Evolutionary conservation across 441 rosid species (phyloP), one percentile per base, ranked within the genome.

Genomic region (Erodium trifolium): DNA sequence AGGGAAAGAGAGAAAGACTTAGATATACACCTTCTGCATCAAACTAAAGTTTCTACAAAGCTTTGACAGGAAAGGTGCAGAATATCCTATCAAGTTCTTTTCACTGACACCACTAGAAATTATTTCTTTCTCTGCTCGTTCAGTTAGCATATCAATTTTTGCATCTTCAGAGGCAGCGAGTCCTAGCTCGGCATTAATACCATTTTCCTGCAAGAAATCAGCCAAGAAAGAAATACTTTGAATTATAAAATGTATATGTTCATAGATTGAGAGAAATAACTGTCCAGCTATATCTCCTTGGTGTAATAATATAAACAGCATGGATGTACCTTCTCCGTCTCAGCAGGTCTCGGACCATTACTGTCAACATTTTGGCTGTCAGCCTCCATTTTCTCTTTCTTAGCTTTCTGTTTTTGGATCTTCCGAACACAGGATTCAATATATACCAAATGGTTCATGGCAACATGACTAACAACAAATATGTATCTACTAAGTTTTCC

Each of bases 141-240:
- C 99, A 63, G 91, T 86, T 11, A 92, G 89, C 18, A 87, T 73
- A 81, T 95, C 99, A 73, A 95, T 88, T 62, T 81, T 68, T 62
- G 93, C 96, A 78, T 92, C 99, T 79, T 89, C 95, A 17, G 99
- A 92, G 79, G 97, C 98, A 71, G 90, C 90, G 73, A 95, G 84
- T 68, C 99, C 99, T 41, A 95, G 81, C 80, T 95, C 98, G 68
- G 94, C 93, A 86, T 85, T 95, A 70, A 95, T 95, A 77, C 85
- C 77, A 77, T 77, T 78, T 55, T 83, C 92, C 99, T 95, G 83
- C 71, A 74, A 70, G 60, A 68, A 79, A 71, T 73, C 65, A 53
- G 74, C 59, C 72, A 76, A 79, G 17, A 0, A 67, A 13, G 37
- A 67, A 47, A 66, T 2, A 41, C 4, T 16, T 16, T 17, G 3